Evolutionary conservation across 495 filamentous ascomycete species (phyloP).

Genomic region (Pseudevernia furfuracea): DNA sequence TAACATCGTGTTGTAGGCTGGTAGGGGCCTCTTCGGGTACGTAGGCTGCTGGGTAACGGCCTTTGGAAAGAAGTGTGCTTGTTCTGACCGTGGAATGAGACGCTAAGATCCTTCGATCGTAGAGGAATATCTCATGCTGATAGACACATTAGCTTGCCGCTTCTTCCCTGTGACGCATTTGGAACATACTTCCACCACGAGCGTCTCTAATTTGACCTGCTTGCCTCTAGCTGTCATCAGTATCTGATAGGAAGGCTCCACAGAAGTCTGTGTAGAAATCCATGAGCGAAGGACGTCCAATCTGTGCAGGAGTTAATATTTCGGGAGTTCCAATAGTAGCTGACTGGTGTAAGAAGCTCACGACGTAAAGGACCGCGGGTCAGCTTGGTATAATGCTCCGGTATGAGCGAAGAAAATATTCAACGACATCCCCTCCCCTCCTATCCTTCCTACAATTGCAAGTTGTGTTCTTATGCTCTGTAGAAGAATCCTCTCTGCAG

Average conservation of each 20-base stretch:
- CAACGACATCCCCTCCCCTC: conserved; percentile 56
- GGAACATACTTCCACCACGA: conserved; percentile 62
- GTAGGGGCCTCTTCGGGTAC: conserved; percentile 71
- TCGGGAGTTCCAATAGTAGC: conserved; percentile 11
- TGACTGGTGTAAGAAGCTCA: conserved; percentile 36
- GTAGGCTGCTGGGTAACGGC: conserved; percentile 53
- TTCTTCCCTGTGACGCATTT: conserved; percentile 11
- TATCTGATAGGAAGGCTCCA: conserved; percentile 65
- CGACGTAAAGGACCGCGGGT: conserved; percentile 61
- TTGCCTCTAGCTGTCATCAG: conserved; percentile 75
- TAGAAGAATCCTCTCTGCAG: neutral
- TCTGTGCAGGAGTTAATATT: conserved; percentile 36
- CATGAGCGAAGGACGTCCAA: conserved; percentile 64
- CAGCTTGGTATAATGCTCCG: conserved; percentile 70
- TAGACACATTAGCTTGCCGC: conserved; percentile 9
- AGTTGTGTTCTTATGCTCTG: neutral
- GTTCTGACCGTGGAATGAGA: conserved; percentile 33
- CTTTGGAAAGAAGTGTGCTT: conserved; percentile 39
- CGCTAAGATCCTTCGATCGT: conserved; percentile 59
- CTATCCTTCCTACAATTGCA: conserved; percentile 18
- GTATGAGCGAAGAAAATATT: conserved; percentile 83
- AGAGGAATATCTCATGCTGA: conserved; percentile 81
- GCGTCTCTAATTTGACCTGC: conserved; percentile 65
- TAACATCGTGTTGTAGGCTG: conserved; percentile 60
- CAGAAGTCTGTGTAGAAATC: conserved; percentile 57